These are phyloP conservation scores for Oryza longistaminata DNA, from an alignment of 176 grass and related monocot genomes.

Conservation along the genomic window DNA sequence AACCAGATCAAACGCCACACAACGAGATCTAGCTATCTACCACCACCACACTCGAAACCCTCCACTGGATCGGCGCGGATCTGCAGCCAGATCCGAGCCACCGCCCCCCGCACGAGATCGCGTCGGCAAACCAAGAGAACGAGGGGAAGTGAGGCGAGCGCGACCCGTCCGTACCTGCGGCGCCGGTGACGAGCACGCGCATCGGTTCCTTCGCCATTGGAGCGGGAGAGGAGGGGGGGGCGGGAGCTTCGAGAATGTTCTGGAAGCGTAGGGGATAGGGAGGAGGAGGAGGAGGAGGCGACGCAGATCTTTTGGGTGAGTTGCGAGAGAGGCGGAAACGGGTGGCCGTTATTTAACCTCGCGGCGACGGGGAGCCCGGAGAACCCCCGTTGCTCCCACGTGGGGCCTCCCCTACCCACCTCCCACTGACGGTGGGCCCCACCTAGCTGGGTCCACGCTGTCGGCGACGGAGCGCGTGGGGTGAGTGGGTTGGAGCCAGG, in stretches of 20 bases:
- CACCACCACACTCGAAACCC: conserved; percentile 10
- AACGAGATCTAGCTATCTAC: conserved; percentile 13
- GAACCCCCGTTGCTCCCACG: neutral
- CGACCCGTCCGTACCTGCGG: conserved; percentile 63
- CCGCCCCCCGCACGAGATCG: neutral
- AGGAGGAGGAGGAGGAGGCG: neutral
- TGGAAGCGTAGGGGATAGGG: neutral
- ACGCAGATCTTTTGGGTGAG: neutral
- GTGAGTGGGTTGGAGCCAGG: neutral
- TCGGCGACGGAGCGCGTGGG: neutral
- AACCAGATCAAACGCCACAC: neutral
- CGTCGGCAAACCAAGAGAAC: neutral
- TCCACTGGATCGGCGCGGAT: conserved; percentile 12
- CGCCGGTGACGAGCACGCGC: conserved; percentile 96
- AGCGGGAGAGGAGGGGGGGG: neutral
- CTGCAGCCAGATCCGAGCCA: conserved; percentile 32
- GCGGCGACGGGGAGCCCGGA: neutral
- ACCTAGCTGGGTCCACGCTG: rapidly evolving
- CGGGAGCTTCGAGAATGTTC: conserved; percentile 33
- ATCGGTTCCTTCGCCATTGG: conserved; percentile 92
- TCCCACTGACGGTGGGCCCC: neutral
- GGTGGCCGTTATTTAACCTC: conserved; percentile 41
- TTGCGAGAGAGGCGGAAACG: conserved; percentile 20
- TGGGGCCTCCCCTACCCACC: neutral
- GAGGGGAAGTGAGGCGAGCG: neutral